Percentiles rank a stretch among this genome's conserved stretches.
These are phyloP conservation scores for Phylloporus sp. DNA, from an alignment of 768 basidiomycete species.

Conservation along the genomic window DNA sequence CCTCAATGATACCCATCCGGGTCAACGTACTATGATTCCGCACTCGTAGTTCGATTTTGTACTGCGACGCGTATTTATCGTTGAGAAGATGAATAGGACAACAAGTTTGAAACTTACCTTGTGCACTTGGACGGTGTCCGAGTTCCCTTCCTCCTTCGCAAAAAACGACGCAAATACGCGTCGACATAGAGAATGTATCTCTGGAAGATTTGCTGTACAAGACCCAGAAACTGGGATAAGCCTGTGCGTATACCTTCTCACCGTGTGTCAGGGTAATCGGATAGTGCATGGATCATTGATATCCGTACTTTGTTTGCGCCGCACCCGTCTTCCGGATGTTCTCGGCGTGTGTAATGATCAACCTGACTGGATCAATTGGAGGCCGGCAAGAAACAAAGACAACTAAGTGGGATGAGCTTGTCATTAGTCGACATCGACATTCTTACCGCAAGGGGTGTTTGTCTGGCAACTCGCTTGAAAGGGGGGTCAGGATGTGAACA, in stretches of 20 bases:
- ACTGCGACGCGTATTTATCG: slow-evolving; percentile 40
- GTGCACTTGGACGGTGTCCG: slow-evolving; percentile 36
- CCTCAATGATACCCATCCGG: slow-evolving; percentile 58
- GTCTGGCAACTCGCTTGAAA: slow-evolving; percentile 68
- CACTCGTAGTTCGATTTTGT: slow-evolving; percentile 73
- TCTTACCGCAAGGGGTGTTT: slow-evolving; percentile 71
- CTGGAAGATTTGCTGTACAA: slow-evolving; percentile 64
- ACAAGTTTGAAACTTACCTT: slow-evolving; percentile 30
- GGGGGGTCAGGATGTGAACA: slow-evolving; percentile 1
- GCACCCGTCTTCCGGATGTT: slow-evolving; percentile 60
- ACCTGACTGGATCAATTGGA: slow-evolving; percentile 71
- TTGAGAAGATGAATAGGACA: not conserved
- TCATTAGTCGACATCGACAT: not conserved
- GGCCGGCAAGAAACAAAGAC: slow-evolving; percentile 77
- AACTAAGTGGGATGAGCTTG: slow-evolving; percentile 39
- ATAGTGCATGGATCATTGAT: not conserved
- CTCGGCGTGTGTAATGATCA: slow-evolving; percentile 61
- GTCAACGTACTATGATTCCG: slow-evolving; percentile 74
- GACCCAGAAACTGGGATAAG: slow-evolving; percentile 66
- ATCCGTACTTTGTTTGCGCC: slow-evolving; percentile 57
- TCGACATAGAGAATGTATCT: slow-evolving; percentile 62
- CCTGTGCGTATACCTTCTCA: slow-evolving; percentile 60
- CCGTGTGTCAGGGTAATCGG: slow-evolving; percentile 1
- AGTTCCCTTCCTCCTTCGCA: slow-evolving; percentile 34
- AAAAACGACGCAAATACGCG: slow-evolving; percentile 53